Base-by-base conservation (phyloP, 306 rosid genomes). In the Prunus padus region DNA sequence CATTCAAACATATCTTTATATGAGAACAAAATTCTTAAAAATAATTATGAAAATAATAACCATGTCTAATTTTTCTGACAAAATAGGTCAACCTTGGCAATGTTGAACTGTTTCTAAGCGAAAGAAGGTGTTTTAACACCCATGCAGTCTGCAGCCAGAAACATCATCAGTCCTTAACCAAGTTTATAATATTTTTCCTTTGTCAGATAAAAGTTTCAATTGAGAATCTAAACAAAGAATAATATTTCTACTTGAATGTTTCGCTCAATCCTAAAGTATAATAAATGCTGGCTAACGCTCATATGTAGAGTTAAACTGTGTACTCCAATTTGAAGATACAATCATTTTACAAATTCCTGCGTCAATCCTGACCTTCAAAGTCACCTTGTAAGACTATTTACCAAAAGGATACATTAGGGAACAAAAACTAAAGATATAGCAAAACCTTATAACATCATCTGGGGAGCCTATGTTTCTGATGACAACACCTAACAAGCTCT, bases 381-480 rank as follows among this genome's bases (percentile, higher is more conserved):
- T 31, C 20, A 37, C 64, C 50, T 20, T 54, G 33, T n/a, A 8
- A 20, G 65, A 54, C 23, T 30, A 20, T 8, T 55, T 12, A 13
- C 28, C 50, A 33, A 66, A 55, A 55, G 13, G 2, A 73, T 18
- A 65, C 65, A 7, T 12, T 20, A 50, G 37, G 56, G 13, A 8
- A 55, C 26, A 65, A 59, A 26, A 44, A 31, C 28, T 26, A 74
- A 54, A 47, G 56, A 84, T 74, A 72, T 18, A 81, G 84, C 72
- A 62, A 71, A 75, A 95, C 99, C 99, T 92, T 86, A 85, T 84
- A 71, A 89, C 80, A 25, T 88, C 90, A 63, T 88, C 84, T 26
- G 76, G 73, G 83, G 97, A 90, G 82, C 92, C 80, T 81, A 95
- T 85, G 82, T 89, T 92, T 75, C 85, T 88, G 73, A 90, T 87